Evolutionary conservation across 2,329 filamentous ascomycete species (phyloP), one percentile per base, ranked within the genome.

Genomic region (Ascochyta koolunga): DNA sequence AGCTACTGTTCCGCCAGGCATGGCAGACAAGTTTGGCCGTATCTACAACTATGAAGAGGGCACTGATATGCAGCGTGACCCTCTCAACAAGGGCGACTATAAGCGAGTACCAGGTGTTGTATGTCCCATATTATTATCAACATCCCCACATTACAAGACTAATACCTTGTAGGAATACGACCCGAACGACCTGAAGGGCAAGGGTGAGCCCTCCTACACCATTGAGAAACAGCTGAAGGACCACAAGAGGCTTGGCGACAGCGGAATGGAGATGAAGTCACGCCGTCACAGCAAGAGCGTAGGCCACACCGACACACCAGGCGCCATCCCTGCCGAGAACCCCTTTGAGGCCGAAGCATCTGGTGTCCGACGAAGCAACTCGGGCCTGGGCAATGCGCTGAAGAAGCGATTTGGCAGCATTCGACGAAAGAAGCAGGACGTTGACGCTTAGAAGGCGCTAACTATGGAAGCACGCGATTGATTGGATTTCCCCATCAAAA

Each of bases 31-130:
- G 16, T 81, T 84, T 50, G 93, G 93, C 2, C 82, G 86, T 47
- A 78, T 83, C 10, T 90, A 96, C 80, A 62, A 87, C 24, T 97
- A 97, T 66, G 80, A 91, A 66, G 92, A 97, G 68, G 92, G 92
- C n/a, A 83, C 88, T 2, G 91, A 96, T 67, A 80, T 96, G 70
- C 92, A 93, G 88, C 82, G 88, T 43, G 90, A 93, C 66, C 85
- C 89, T 56, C 38, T 56, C 2, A 49, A 52, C 39, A 90, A 89
- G 15, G 89, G 88, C n/a, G 82, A 89, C 13, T 96, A 95, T 70
- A 89, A 86, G 77, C 84, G 90, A 40, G 93, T 86, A 79, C 84
- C 87, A 4, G 86, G 86, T 43, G 72, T 90, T 62, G 91, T 95
- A 81, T 75, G 88, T 82, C 16, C 11, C 21, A 27, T 16, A n/a